phyloP scores from a whole-genome alignment of 495 filamentous ascomycete genomes.

The Eremomyces bilateralis region DNA sequence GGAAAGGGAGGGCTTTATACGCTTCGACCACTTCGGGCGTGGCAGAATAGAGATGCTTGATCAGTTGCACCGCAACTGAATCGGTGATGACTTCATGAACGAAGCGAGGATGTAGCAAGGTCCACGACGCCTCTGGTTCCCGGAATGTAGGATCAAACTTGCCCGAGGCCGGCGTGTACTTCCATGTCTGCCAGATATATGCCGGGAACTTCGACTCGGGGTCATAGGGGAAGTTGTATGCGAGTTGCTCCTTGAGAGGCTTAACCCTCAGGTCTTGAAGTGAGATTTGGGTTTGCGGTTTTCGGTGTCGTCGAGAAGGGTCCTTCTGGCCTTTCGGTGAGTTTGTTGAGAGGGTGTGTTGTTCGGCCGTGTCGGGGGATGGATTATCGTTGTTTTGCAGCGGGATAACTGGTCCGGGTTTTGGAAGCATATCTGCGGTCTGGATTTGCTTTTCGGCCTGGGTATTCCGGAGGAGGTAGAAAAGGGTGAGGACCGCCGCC shows the following conservation, averaged over 20 bases:
- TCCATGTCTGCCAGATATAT: conserved; percentile 99
- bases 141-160: conserved; percentile 58
- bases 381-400: conserved; percentile 1
- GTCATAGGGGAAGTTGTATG: conserved; percentile 86
- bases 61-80: conserved; percentile 53
- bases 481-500: conserved; percentile 39
- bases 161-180: conserved; percentile 59
- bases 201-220: conserved; percentile 73
- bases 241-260: conserved; percentile 62
- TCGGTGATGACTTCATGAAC: conserved; percentile 96
- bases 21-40: conserved; percentile 86
- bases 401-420: conserved; percentile 7
- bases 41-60: conserved; percentile 68
- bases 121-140: conserved; percentile 74
- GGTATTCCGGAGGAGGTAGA: conserved; percentile 48
- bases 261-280: conserved; percentile 15
- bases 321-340: conserved; percentile 6
- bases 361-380: not conserved
- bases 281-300: conserved; percentile 17
- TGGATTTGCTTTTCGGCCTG: conserved; percentile 19
- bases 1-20: conserved; percentile 61
- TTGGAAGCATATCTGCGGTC: conserved; percentile 13
- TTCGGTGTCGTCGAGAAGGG: conserved; percentile 9
- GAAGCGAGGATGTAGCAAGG: conserved; percentile 71
- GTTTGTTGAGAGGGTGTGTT: conserved; percentile 4